phyloP scores from a whole-genome alignment of 1,139 yeast genomes.

The Wickerhamomyces sp. region DNA sequence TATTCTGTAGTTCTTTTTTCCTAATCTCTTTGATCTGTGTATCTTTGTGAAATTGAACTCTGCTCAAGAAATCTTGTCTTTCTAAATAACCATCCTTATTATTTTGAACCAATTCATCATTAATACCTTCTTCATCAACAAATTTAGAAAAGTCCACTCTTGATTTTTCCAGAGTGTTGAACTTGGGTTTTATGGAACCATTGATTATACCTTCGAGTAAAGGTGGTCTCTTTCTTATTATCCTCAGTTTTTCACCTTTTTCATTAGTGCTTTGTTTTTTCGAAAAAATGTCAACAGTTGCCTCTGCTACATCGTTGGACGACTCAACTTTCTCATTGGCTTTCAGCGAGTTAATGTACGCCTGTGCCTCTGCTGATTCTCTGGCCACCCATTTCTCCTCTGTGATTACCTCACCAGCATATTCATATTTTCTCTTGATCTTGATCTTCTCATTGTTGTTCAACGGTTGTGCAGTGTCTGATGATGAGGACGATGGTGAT shows the following conservation, averaged over 20 bases:
- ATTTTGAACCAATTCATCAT: constrained; percentile 73
- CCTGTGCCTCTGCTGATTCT: constrained; percentile 82
- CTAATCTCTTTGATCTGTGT: constrained; percentile 51
- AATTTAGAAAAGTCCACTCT: constrained; percentile 93
- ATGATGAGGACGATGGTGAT: constrained; percentile 16
- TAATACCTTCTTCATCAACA: constrained; percentile 80
- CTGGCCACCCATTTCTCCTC: constrained; percentile 75
- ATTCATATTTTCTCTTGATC: constrained; percentile 74
- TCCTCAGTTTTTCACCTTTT: constrained; percentile 25
- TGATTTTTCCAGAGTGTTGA: constrained; percentile 89
- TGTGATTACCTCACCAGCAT: constrained; percentile 80
- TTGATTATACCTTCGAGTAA: constrained; percentile 66
- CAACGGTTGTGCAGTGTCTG: constrained; percentile 6
- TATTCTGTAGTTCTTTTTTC: constrained; percentile 31
- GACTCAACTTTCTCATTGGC: constrained; percentile 25
- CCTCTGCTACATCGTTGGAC: constrained; percentile 4
- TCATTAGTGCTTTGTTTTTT: constrained; percentile 13
- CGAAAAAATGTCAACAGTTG: constrained; percentile 3
- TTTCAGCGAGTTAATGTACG: constrained; percentile 41
- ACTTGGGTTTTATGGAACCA: constrained; percentile 57
- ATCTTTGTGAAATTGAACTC: constrained; percentile 69
- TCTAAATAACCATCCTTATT: constrained; percentile 83
- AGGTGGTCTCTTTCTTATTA: constrained; percentile 63
- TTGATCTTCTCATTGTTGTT: constrained; percentile 45
- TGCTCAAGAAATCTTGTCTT: constrained; percentile 80